phyloP scores from a whole-genome alignment of 768 basidiomycete genomes.

The Mycena galopus region DNA sequence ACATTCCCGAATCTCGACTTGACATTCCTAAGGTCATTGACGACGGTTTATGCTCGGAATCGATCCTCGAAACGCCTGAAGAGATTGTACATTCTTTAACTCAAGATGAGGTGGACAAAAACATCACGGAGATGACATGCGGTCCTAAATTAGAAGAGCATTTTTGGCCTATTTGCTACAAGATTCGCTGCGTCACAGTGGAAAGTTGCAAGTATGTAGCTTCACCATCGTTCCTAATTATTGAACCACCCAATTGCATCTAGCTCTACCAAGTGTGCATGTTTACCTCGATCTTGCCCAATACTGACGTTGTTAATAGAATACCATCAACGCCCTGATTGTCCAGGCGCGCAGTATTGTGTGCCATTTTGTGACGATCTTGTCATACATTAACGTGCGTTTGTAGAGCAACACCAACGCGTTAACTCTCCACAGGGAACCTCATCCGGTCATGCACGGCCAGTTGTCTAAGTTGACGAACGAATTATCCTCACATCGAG shows the following conservation, averaged over 20 bases:
- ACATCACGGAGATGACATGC: slow-evolving; percentile 22
- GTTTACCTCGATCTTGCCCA: background rate
- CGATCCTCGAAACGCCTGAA: no score
- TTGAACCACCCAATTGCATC: background rate
- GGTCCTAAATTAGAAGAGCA: slow-evolving; percentile 16
- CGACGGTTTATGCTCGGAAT: no score
- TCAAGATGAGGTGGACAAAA: no score
- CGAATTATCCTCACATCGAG: slow-evolving; percentile 6
- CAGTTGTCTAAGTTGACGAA: slow-evolving; percentile 7
- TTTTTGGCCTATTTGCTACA: slow-evolving; percentile 25
- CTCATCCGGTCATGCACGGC: background rate
- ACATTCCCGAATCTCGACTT: no score
- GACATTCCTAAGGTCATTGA: no score
- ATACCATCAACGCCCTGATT: slow-evolving; percentile 7
- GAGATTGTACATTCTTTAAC: no score
- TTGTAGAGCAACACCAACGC: no score
- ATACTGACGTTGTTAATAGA: background rate
- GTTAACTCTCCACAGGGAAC: no score
- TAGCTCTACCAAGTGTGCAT: slow-evolving; percentile 16
- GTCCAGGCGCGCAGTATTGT: slow-evolving; percentile 18
- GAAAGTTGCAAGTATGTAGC: slow-evolving; percentile 9
- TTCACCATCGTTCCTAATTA: background rate
- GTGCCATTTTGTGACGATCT: background rate
- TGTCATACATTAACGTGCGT: no score
- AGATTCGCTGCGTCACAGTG: slow-evolving; percentile 15